Evolutionary conservation across 257 asterid genomes (phyloP), one percentile per base, ranked within the genome.

Genomic region (Ilex aquifolium): DNA sequence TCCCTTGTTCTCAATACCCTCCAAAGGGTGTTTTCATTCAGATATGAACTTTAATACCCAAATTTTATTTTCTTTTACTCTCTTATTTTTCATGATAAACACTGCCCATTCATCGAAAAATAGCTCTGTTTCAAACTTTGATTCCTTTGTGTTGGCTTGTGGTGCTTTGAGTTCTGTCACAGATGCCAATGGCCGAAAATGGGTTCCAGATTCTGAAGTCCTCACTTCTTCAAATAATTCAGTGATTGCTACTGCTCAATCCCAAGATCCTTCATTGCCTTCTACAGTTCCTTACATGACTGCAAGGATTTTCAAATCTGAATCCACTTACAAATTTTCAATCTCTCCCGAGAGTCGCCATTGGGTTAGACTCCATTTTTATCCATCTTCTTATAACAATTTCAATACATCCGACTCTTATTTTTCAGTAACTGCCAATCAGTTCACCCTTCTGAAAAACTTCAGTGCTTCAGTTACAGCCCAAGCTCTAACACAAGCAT

Each of bases 401-500:
- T 66, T 79, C 80, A 76, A 89, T 66, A 72, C 89, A 36, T 76
- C 91, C 5, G 69, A 66, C 2, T 89, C 99, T 0, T 92, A 79
- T 44, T 80, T 92, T 68, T 56, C 88, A 0, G 91, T 83, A 3
- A 56, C 56, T 0, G 90, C 87, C 0, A 88, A 84, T 4, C 78
- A 76, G 1, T 58, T 83, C 40, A 78, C 91, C 1, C 66, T 92
- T 32, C 27, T 92, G 65, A 78, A 30, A 53, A 92, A 89, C 64
- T 92, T 92, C 79, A 89, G 96, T 60, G 94, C 96, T 2, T 76
- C 48, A 5, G 60, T 82, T 14, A 82, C 94, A 0, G 90, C 95
- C 0, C 80, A 89, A 65, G 99, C 99, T 0, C 86, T 82, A 48
- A 85, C 96, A 0, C 99, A 92, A 29, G 89, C 88, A 1, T 92